A percentile compares a stretch with the other conserved stretches of the same genome.
phyloP scores from a whole-genome alignment of 2,329 filamentous ascomycete genomes.

The Fusarium mangiferae region DNA sequence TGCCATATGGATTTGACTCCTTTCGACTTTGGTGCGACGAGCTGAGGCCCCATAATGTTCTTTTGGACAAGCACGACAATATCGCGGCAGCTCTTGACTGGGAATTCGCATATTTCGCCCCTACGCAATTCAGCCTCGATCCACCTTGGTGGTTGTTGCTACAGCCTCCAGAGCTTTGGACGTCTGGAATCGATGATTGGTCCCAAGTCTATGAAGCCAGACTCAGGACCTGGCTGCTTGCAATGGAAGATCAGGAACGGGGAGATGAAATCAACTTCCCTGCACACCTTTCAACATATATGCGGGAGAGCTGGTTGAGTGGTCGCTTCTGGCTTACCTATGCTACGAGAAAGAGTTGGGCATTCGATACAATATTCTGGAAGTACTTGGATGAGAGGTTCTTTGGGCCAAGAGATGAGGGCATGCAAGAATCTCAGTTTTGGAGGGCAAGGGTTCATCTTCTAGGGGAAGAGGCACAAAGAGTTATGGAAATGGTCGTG shows the following conservation, averaged over 20 bases:
- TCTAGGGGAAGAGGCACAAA: not conserved
- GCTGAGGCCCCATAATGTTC: conserved; percentile 33
- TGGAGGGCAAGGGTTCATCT: not conserved
- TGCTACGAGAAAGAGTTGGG: not conserved
- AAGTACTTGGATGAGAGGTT: not conserved
- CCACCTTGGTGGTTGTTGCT: not conserved
- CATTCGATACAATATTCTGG: not conserved
- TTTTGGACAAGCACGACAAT: not conserved
- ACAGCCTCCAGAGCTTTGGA: not conserved
- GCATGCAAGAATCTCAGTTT: not conserved
- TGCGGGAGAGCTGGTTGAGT: not conserved
- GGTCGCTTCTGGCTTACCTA: not conserved
- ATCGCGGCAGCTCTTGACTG: not conserved
- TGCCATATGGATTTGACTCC: not conserved
- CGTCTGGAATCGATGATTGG: not conserved
- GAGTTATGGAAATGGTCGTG: not conserved
- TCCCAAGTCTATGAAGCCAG: not conserved
- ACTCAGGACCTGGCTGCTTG: not conserved
- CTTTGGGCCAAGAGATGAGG: not conserved
- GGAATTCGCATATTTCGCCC: not conserved
- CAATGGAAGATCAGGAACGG: not conserved
- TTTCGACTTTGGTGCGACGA: conserved; percentile 49
- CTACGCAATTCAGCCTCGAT: not conserved
- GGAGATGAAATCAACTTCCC: not conserved
- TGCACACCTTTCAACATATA: not conserved